Conservation (phyloP, 2,329 filamentous ascomycete genomes). For the Sporothrix luriei region DNA sequence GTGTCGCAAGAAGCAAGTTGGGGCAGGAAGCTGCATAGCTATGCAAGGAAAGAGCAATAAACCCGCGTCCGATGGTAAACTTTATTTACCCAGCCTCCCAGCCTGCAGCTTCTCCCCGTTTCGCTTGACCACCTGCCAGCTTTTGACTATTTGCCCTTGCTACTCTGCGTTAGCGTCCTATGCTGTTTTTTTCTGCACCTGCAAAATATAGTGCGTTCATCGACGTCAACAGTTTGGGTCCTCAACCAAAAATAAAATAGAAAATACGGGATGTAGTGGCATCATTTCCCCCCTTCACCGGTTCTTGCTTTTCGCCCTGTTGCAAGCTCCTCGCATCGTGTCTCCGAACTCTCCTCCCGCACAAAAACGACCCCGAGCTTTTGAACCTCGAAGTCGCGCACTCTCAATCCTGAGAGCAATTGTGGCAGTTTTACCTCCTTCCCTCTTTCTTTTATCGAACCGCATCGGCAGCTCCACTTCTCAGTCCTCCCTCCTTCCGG, state of each 20-base stretch:
- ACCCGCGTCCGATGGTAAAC: background rate
- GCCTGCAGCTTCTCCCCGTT: background rate
- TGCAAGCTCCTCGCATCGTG: background rate
- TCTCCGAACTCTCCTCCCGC: background rate
- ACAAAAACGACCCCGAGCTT: background rate
- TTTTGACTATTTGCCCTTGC: background rate
- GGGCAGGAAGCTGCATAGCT: conserved; percentile 1
- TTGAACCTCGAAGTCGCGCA: background rate
- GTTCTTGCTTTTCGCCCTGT: conserved; percentile 8
- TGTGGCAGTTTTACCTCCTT: conserved; percentile 8
- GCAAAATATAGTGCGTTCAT: conserved; percentile 10
- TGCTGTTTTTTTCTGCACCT: conserved; percentile 7
- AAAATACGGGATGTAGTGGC: conserved; percentile 19
- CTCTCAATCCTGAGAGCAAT: conserved; percentile 11
- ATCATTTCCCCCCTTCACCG: conserved; percentile 14
- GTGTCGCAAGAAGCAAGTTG: background rate
- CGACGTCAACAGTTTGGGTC: conserved; percentile 30
- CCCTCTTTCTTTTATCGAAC: background rate
- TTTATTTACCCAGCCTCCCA: conserved; percentile 13
- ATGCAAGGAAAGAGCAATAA: background rate
- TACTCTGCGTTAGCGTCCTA: conserved; percentile 3
- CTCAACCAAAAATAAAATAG: conserved; percentile 8
- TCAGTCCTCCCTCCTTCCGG: background rate
- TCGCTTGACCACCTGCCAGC: background rate
- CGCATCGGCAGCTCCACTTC: conserved; percentile 17